Base-by-base conservation (phyloP, 805 yeast genomes). In the Tetrapisispora fleetii region DNA sequence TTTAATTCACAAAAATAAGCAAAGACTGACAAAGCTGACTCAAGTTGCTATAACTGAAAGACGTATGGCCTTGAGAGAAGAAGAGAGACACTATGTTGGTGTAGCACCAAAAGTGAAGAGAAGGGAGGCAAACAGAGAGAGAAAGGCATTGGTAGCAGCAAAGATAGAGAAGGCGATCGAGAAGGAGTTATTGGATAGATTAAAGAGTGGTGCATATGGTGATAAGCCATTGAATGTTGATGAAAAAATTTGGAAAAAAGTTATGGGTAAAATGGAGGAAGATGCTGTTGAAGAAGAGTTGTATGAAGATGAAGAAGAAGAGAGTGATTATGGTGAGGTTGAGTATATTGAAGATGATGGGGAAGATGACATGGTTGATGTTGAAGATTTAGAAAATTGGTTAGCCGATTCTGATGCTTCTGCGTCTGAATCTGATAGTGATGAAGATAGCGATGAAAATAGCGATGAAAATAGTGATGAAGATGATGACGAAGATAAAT, bases 181-280 rank as follows among this genome's bases (percentile, higher is more conserved):
- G 69, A 88, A 88, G 70, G 99, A 93, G 68, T 76, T 93, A 55
- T 75, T 93, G 62, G 96, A 90, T 48, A 81, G 99, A 68, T 78
- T 93, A 62, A 93, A 93, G 80, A 81, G 91, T 62, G 99, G 99
- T 52, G 98, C 98, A 2, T 93, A 93, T 64, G 99, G 99, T 55
- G 98, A 93, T 63, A 87, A 91, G 67, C 99, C 99, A 49, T 74
- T 93, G 63, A 93, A 93, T 62, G 98, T 93, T 36, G 98, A 93
- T 60, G 96, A 91, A 62, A 83, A 83, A 69, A 80, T 93, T 51
- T 93, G 99, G 99, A 83, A 84, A 76, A 86, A 82, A 72, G 95
- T 93, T 22, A 78, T 93, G 72, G 89, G 90, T 52, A 81, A 82
- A 49, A 84, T 83, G 58, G 91, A 84, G 53, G 81, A 79, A 44